A percentile compares a stretch with the other conserved stretches of the same genome.
Conservation (phyloP, 2,329 filamentous ascomycete species). For the Aspergillus chevalieri region DNA sequence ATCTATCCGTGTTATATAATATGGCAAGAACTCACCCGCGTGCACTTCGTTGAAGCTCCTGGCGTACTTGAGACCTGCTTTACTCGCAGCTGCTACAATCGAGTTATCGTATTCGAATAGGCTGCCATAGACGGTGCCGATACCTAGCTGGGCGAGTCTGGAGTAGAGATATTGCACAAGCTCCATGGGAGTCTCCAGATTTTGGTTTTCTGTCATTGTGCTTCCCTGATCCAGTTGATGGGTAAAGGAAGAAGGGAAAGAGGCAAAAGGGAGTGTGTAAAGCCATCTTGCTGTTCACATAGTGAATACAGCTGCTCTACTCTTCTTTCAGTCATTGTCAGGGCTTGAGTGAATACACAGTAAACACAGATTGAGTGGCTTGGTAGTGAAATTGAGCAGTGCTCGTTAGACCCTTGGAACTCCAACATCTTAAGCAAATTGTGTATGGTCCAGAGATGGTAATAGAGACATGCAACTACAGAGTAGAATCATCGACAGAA, state of each 20-base stretch:
- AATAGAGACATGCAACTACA: too few species aligned
- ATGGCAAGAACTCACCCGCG: background rate
- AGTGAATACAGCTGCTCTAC: background rate
- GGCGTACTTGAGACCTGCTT: background rate
- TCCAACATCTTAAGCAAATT: too few species aligned
- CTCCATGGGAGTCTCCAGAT: background rate
- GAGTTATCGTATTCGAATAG: background rate
- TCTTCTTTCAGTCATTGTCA: too few species aligned
- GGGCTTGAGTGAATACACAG: too few species aligned
- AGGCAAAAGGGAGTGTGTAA: background rate
- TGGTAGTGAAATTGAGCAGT: too few species aligned
- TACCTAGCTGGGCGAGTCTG: slow-evolving; percentile 17
- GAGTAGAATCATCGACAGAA: too few species aligned
- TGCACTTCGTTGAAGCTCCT: background rate
- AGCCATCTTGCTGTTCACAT: background rate
- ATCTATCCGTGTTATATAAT: background rate
- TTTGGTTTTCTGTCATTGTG: background rate
- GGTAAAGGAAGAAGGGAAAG: background rate
- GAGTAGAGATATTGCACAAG: background rate
- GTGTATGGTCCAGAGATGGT: too few species aligned
- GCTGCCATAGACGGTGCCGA: slow-evolving; percentile 2
- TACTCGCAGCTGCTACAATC: background rate
- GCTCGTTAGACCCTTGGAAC: too few species aligned
- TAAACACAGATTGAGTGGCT: too few species aligned
- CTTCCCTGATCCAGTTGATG: background rate